Evolutionary conservation across 2,329 filamentous ascomycete species (phyloP), one percentile per base, ranked within the genome.

Genomic region (Clonostachys sp.): DNA sequence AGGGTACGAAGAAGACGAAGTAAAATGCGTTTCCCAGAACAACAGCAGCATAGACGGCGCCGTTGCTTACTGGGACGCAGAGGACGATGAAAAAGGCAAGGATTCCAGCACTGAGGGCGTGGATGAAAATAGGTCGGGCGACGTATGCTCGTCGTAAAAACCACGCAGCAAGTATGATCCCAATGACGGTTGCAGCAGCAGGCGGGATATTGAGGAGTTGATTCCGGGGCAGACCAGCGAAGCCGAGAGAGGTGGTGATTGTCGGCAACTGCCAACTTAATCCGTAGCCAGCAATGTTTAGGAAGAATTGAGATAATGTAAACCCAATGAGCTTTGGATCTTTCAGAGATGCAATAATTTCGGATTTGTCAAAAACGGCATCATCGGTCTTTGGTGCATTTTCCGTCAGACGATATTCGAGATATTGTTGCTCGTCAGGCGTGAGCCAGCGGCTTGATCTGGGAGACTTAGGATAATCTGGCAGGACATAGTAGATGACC

Each of bases 401-500:
- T 48, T 66, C 62, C 0, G 67, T 60, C 1, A 71, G 53, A 4
- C 67, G 53, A 12, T 59, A 55, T 50, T 72, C 67, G 34, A 70
- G 58, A 44, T 65, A 70, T 48, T 69, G 62, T 51, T 69, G 64
- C 47, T 72, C 68, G 30, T 65, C 52, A 2, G 57, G 50, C 1
- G 64, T 65, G 41, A 72, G 61, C 64, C 66, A 72, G 72, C 3
- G 87, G 71, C 57, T 80, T 85, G 48, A 72, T 73, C 2, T 54
- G 18, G 83, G 81, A 0, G 74, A 80, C 42, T 71, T 71, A 6
- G 71, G 71, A 45, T 70, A 73, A 50, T 75, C 72, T 0, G 72
- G 72, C 2, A 74, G 59, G 14, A 66, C 16, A 14, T 18, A n/a
- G 6, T 17, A 41, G 16, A 41, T 41, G 16, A 41, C 16, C 6